These are phyloP conservation scores for Pyrus communis DNA, from an alignment of 306 rosid species.

Conservation along the genomic window DNA sequence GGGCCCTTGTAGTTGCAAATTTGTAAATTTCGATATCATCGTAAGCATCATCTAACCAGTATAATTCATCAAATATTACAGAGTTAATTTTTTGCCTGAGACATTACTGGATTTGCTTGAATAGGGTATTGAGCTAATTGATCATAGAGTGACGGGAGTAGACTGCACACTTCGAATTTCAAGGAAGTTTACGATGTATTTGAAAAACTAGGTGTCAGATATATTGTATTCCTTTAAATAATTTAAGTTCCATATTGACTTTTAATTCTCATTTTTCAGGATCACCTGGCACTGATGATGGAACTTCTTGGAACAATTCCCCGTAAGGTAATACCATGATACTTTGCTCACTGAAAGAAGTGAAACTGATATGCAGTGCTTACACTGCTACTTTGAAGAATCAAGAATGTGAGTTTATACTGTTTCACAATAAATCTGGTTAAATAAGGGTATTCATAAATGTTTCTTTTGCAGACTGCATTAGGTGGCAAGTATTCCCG, in stretches of 20 bases:
- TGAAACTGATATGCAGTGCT: background rate
- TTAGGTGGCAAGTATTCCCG: slow-evolving; percentile 77
- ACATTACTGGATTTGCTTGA: background rate
- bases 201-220: background rate
- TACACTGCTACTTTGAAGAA: background rate
- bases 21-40: background rate
- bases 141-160: background rate
- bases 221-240: background rate
- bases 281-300: slow-evolving; percentile 89
- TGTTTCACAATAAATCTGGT: background rate
- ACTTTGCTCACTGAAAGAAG: background rate
- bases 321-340: slow-evolving; percentile 43
- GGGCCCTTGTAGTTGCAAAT: background rate
- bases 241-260: background rate
- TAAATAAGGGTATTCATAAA: background rate
- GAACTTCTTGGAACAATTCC: slow-evolving; percentile 92
- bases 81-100: background rate
- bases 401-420: background rate
- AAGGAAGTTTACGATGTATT: background rate
- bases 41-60: background rate
- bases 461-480: slow-evolving; percentile 47
- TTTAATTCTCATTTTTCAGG: slow-evolving; percentile 35
- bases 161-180: background rate
- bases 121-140: background rate
- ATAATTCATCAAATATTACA: background rate